These are phyloP conservation scores for Effrenium voratum DNA, from an alignment of 73 alveolate genomes.

Conservation along the genomic window DNA sequence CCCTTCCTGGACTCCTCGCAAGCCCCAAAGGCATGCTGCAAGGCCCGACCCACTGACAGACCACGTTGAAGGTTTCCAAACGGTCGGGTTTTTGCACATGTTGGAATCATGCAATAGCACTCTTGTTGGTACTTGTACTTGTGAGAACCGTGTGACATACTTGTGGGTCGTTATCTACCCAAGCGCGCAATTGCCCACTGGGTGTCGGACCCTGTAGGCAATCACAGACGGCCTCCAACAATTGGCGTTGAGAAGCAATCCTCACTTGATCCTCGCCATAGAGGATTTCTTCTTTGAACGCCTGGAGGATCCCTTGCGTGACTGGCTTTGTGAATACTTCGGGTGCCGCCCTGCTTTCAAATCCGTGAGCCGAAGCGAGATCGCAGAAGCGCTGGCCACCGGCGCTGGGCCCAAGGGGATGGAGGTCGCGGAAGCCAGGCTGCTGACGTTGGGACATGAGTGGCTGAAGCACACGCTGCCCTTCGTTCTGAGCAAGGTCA, in stretches of 20 bases:
- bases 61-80: too few relatives aligned
- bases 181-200: too few relatives aligned
- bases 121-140: too few relatives aligned
- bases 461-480: constrained; percentile 68
- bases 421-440: not conserved
- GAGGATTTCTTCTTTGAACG: constrained; percentile 36
- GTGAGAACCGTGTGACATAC: too few relatives aligned
- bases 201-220: constrained; percentile 26
- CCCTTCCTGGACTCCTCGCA: too few relatives aligned
- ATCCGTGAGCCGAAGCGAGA: not conserved
- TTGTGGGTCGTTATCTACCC: too few relatives aligned
- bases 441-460: constrained; percentile 47
- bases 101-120: too few relatives aligned
- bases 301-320: constrained; percentile 51
- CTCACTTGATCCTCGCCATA: constrained; percentile 59
- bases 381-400: not conserved
- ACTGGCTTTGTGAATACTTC: constrained; percentile 46
- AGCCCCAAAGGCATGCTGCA: too few relatives aligned
- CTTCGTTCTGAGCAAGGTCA: constrained; percentile 47
- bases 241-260: constrained; percentile 35
- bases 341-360: not conserved
- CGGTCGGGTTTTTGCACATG: too few relatives aligned
- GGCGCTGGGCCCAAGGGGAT: not conserved
- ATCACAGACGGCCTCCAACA: not conserved
- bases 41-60: too few relatives aligned